phyloP scores from a whole-genome alignment of 768 basidiomycete species.

The Tylopilus vinaceipallidus region DNA sequence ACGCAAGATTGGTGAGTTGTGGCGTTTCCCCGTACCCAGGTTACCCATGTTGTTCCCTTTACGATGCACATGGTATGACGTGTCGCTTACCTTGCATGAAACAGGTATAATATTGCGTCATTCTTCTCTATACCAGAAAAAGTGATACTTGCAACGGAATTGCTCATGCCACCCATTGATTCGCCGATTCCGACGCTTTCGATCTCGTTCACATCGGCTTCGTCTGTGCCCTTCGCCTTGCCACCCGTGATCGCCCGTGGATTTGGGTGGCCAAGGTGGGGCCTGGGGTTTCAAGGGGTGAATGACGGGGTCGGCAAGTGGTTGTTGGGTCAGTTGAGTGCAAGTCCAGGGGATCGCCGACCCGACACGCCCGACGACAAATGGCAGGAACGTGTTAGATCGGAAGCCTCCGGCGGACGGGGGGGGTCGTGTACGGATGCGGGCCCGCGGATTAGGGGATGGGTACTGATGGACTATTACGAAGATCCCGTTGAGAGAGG shows the following conservation, averaged over 20 bases:
- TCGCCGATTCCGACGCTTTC: slow-evolving; percentile 49
- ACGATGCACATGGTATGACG: neutral
- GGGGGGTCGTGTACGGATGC: neutral
- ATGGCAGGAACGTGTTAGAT: neutral
- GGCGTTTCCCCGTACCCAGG: neutral
- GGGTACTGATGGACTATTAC: slow-evolving; percentile 76
- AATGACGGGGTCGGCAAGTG: slow-evolving; percentile 74
- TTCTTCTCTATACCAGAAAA: slow-evolving; percentile 88
- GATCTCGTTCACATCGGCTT: slow-evolving; percentile 80
- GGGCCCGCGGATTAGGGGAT: slow-evolving; percentile 58
- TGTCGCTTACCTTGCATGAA: slow-evolving; percentile 3
- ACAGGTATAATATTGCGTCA: slow-evolving; percentile 77
- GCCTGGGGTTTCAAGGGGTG: slow-evolving; percentile 83
- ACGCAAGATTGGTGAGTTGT: slow-evolving; percentile 79
- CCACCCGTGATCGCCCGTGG: slow-evolving; percentile 79
- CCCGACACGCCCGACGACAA: neutral
- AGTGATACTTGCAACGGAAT: slow-evolving; percentile 49
- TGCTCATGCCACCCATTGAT: slow-evolving; percentile 44
- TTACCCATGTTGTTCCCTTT: neutral
- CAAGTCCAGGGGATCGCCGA: neutral
- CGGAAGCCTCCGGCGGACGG: neutral
- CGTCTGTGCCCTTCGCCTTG: slow-evolving; percentile 75
- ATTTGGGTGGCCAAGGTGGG: slow-evolving; percentile 75
- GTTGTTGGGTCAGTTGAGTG: slow-evolving; percentile 54
- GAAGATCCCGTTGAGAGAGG: slow-evolving; percentile 50